Conservation (phyloP, 108 stramenopile genomes). For the Nitzschia sp. region DNA sequence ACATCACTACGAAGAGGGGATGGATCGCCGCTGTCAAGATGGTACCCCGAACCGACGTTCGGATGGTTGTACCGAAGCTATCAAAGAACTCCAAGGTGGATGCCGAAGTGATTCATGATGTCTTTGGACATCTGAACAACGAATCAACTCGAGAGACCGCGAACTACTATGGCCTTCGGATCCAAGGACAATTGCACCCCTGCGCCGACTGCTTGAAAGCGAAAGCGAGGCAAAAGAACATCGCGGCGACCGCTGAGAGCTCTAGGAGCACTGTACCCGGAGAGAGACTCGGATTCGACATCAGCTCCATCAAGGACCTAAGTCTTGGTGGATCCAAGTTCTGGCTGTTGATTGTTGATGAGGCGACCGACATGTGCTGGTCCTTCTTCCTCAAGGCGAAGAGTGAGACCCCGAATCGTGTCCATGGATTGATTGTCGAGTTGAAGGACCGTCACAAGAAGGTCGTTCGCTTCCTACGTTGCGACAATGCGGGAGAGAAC, state of each 20-base stretch:
- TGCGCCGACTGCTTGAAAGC: not conserved
- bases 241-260: not conserved
- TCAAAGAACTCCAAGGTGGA: not conserved
- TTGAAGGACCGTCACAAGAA: not conserved
- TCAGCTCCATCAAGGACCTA: not conserved
- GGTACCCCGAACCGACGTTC: not conserved
- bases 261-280: not conserved
- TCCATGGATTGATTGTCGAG: not conserved
- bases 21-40: not conserved
- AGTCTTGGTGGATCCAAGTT: constrained; percentile 1
- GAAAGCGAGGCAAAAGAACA: not conserved
- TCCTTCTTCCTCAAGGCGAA: constrained; percentile 23
- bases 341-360: constrained; percentile 40
- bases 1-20: constrained; percentile 2
- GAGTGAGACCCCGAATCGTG: not conserved
- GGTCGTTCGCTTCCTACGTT: constrained; percentile 10
- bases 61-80: not conserved
- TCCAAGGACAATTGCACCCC: not conserved
- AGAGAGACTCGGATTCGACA: constrained; percentile 4
- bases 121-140: constrained; percentile 2
- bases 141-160: constrained; percentile 7
- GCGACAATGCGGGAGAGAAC: constrained; percentile 44
- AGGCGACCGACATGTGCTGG: not conserved
- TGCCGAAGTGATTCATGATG: not conserved
- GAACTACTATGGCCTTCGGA: not conserved